phyloP scores from a whole-genome alignment of 73 alveolate species.

The Paramecium primaurelia region DNA sequence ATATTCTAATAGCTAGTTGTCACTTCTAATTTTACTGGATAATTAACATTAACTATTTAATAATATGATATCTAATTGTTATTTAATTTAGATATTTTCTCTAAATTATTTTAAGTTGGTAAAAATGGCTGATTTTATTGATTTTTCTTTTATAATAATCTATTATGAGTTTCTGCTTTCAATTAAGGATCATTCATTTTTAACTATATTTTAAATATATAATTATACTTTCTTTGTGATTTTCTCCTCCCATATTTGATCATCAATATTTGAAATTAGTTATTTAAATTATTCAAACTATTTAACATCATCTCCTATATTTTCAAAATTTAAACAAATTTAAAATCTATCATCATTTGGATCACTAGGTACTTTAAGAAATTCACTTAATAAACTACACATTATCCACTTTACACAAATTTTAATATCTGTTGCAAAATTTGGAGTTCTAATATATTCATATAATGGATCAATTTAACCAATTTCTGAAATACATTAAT shows the following conservation, averaged over 20 bases:
- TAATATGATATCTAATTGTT: neutral
- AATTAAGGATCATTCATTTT: slow-evolving; percentile 42
- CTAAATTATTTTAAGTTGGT: slow-evolving; percentile 54
- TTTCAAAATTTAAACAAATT: slow-evolving; percentile 26
- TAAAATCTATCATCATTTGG: slow-evolving; percentile 21
- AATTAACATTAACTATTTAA: neutral
- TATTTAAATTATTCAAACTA: slow-evolving; percentile 29
- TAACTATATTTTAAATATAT: neutral
- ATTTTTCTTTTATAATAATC: slow-evolving; percentile 17
- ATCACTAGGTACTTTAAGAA: slow-evolving; percentile 21
- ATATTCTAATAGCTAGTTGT: slow-evolving; percentile 65
- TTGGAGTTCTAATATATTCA: neutral
- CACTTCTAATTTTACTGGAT: slow-evolving; percentile 56
- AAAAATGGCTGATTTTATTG: neutral
- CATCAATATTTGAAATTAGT: neutral
- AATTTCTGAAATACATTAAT: neutral
- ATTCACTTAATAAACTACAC: neutral
- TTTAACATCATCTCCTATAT: slow-evolving; percentile 44
- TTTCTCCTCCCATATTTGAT: slow-evolving; percentile 39
- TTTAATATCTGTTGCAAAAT: slow-evolving; percentile 36
- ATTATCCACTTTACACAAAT: slow-evolving; percentile 1
- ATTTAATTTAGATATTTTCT: slow-evolving; percentile 6
- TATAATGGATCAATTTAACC: neutral
- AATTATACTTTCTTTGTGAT: slow-evolving; percentile 8
- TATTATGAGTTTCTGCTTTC: slow-evolving; percentile 24